Base-by-base conservation (phyloP, 2,329 filamentous ascomycete species). In the Periconia macrospinosa region DNA sequence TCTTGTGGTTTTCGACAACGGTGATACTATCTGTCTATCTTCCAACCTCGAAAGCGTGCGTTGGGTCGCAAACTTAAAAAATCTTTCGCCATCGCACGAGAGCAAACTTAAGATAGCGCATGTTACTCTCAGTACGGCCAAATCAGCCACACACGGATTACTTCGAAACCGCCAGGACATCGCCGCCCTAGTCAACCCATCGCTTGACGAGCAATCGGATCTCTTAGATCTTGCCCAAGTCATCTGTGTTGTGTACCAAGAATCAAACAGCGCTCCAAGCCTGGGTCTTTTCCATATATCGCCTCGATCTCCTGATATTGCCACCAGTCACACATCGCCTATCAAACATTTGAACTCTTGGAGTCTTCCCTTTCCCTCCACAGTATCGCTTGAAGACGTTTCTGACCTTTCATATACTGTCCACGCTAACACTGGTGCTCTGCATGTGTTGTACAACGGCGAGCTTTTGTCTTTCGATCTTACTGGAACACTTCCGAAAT, bases 391-490 rank as follows among this genome's bases (percentile, higher is more conserved):
- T 8, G 30, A 49, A 5, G 53, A 54, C 27, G 19, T 51, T 9
- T 35, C 52, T 2, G 49, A 57, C 18, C 46, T 63, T 6, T 59
- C 60, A 9, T 87, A 83, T 62, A 80, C 82, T 30, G 73, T 91
- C 1, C 85, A 92, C 58, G 75, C 85, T 20, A 81, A 82, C 18
- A 83, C 84, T 2, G 89, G 88, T 13, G 79, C 81, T 40, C 74
- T 92, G 3, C 80, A 89, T 54, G 81, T 87, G 63, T 77, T 90
- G 1, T 68, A 76, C 14, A 75, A 78, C 19, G 81, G 80, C 11
- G 73, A 68, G 1, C 75, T 92, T 17, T 79, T 77, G 23, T 83
- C 85, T 2, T 90, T 86, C 68, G 85, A 90, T 56, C 74, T 92
- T 33, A 83, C 82, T 15, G 79, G 81, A 14, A 83, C 83, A 15